Evolutionary conservation across 2,329 filamentous ascomycete species (phyloP).

Genomic region (Sporothrix mexicana): DNA sequence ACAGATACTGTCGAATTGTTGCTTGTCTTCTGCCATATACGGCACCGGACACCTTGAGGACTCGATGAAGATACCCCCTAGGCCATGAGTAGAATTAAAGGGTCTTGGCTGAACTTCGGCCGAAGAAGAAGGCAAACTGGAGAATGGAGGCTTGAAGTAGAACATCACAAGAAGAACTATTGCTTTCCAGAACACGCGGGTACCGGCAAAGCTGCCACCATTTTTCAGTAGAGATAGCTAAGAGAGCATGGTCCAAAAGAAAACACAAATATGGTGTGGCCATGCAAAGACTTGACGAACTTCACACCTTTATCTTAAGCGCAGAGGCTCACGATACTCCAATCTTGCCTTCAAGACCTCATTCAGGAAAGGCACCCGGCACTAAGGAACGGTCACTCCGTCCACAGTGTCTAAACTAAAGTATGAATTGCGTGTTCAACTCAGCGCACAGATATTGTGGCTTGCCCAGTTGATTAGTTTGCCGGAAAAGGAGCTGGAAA

Average conservation of each 20-base stretch:
- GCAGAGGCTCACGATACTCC: not conserved
- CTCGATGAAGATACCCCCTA: not conserved
- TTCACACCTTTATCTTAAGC: not conserved
- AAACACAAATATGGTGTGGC: slow-evolving; percentile 5
- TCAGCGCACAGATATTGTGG: not conserved
- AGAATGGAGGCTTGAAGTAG: not conserved
- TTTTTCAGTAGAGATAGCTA: not conserved
- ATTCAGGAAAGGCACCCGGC: not conserved
- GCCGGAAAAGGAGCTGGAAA: not conserved
- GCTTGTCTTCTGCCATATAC: not conserved
- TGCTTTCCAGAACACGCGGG: slow-evolving; percentile 5
- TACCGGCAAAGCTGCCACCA: not conserved
- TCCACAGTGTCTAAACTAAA: too few species aligned
- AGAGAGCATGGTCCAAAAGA: not conserved
- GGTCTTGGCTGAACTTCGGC: not conserved
- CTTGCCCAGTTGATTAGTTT: not conserved
- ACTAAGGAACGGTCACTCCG: slow-evolving; percentile 4
- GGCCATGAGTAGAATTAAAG: not conserved
- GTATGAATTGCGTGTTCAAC: not conserved
- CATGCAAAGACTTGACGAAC: not conserved
- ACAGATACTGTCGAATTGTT: too few species aligned
- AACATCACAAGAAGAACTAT: not conserved
- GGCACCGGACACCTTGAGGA: not conserved
- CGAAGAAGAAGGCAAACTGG: not conserved
- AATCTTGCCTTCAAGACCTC: not conserved